Evolutionary conservation across 148 eudicot species (phyloP).

Genomic region (Silene conica): DNA sequence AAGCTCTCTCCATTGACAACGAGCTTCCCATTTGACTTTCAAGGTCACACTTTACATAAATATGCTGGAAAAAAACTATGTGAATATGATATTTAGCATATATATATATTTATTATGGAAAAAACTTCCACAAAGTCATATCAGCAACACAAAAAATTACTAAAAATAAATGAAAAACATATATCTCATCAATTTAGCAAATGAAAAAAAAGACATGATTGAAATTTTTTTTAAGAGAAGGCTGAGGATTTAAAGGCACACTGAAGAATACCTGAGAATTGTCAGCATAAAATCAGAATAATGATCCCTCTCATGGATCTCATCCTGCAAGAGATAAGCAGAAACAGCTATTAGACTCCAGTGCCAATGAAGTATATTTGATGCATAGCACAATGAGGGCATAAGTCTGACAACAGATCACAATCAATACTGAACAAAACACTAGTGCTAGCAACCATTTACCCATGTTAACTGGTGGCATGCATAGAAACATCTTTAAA

Average conservation of each 20-base stretch:
- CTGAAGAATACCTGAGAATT: constrained; percentile 61
- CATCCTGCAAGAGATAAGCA: constrained; percentile 58
- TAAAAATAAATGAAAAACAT: not conserved
- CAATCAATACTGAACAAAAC: not conserved
- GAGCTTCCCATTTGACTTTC: not conserved
- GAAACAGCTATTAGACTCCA: not conserved
- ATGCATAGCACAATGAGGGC: not conserved
- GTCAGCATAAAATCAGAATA: constrained; percentile 88
- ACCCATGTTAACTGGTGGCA: not conserved
- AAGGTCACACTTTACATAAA: not conserved
- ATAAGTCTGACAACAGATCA: not conserved
- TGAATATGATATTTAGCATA: not conserved
- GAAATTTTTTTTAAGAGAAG: not conserved
- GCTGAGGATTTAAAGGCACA: not conserved
- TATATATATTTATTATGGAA: too few relatives aligned
- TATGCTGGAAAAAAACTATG: not conserved
- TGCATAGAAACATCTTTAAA: not conserved
- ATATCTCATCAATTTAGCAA: not conserved
- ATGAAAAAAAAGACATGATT: not conserved
- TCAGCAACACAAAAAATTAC: not conserved
- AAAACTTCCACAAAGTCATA: not conserved
- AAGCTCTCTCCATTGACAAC: too few relatives aligned
- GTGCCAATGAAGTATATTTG: not conserved
- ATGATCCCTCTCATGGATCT: constrained; percentile 96
- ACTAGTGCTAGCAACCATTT: not conserved